Conservation (phyloP, 768 basidiomycete genomes). For the Hypholoma sublateritium region DNA sequence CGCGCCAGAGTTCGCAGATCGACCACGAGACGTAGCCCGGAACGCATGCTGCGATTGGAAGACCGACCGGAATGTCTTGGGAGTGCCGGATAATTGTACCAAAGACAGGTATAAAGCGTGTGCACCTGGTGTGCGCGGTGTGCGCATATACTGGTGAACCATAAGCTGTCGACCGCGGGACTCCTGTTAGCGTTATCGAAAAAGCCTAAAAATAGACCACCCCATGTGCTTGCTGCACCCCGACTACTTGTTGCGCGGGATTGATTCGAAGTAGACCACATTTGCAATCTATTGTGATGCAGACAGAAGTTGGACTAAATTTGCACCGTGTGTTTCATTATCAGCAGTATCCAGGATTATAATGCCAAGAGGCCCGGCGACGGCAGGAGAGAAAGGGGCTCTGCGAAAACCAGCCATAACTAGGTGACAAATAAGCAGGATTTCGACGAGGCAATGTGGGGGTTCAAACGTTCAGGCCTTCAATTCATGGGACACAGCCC, state of each 20-base stretch:
- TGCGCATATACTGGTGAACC: neutral
- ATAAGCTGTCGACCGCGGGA: neutral
- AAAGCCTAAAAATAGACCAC: neutral
- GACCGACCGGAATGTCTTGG: constrained; percentile 4
- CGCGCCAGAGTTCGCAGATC: constrained; percentile 6
- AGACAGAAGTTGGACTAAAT: neutral
- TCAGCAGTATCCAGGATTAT: neutral
- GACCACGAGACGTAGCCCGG: constrained; percentile 7
- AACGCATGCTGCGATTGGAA: constrained; percentile 12
- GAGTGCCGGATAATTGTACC: neutral
- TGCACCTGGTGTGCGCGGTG: constrained; percentile 2
- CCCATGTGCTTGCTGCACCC: neutral
- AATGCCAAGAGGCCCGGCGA: too few relatives aligned
- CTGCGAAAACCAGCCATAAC: too few relatives aligned
- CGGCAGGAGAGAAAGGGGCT: too few relatives aligned
- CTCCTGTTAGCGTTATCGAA: neutral
- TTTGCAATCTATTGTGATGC: neutral
- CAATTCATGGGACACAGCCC: too few relatives aligned
- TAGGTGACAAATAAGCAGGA: too few relatives aligned
- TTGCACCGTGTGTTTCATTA: neutral
- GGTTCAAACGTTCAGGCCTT: too few relatives aligned
- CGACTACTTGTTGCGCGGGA: neutral
- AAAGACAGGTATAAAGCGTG: constrained; percentile 12
- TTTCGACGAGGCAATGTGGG: too few relatives aligned
- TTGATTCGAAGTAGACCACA: neutral